Base-by-base conservation (phyloP, 495 filamentous ascomycete species). In the Hypoxylon subgilvum region DNA sequence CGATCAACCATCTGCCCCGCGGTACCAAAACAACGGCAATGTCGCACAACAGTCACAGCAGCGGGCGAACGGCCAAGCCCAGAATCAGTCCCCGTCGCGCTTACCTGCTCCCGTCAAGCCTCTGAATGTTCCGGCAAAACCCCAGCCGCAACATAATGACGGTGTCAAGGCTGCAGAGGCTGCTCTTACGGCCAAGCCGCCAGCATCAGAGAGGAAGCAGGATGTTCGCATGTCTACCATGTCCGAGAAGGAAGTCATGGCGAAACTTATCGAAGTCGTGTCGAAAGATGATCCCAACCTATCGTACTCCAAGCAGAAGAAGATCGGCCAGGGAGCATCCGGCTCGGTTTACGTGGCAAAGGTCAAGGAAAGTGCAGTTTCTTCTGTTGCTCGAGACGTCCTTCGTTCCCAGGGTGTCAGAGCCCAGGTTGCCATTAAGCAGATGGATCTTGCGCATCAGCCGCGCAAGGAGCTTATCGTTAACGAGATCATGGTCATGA, bases 401-500 rank as follows among this genome's bases (percentile, higher is more conserved):
- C 81, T 90, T 48, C 78, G 84, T 12, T 79, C 82, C 53, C 84
- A 90, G 63, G 89, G 89, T 21, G 77, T 80, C 30, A 84, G 87
- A 45, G 85, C 84, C 32, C 88, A 96, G 65, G 94, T 98, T 32
- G 94, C 95, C 14, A 97, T 98, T 70, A 98, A 98, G 74, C 94
- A 98, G 77, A 98, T 98, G 94, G 95, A 98, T 76, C 81, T 98
- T 46, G 90, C 92, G 6, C 92, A 96, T 71, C 94, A 98, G 73
- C 94, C 94, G 35, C 82, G 94, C 18, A 98, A 98, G 83, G 94
- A 98, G 79, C 76, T 98, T 65, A 98, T 98, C 68, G 94, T 98
- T 31, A 98, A 98, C 69, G 94, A 98, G 65, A 98, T 98, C 65
- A 90, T 97, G 74, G 94, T 98, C 45, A 98, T 98, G 94, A 96